phyloP scores from a whole-genome alignment of 139 green algal species.

The Chlorella sp. region DNA sequence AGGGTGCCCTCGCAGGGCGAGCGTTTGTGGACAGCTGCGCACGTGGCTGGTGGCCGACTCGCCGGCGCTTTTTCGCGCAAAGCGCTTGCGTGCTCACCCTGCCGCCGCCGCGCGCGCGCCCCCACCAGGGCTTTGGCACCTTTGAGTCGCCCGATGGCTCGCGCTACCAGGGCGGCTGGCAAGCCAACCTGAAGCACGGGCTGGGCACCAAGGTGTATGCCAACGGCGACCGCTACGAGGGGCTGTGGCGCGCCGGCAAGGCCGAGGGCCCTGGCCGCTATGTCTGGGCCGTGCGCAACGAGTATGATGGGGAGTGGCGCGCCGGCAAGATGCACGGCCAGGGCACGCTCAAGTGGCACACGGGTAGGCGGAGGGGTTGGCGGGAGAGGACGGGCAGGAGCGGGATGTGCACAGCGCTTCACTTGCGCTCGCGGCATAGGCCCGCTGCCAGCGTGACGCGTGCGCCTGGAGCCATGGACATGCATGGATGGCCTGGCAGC shows the following conservation, averaged over 20 bases:
- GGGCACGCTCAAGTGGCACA: conserved; percentile 65
- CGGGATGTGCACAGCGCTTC: too few species aligned
- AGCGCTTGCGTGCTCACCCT: too few species aligned
- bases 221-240: conserved; percentile 82
- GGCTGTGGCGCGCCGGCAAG: conserved; percentile 54
- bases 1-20: too few species aligned
- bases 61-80: too few species aligned
- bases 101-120: too few species aligned
- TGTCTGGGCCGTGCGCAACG: conserved; percentile 70
- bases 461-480: too few species aligned
- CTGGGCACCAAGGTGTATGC: conserved; percentile 78
- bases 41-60: too few species aligned
- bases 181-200: conserved; percentile 72
- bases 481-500: too few species aligned
- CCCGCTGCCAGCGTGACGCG: too few species aligned
- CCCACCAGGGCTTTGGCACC: conserved; percentile 76
- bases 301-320: conserved; percentile 91
- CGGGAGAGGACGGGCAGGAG: too few species aligned
- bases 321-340: conserved; percentile 62
- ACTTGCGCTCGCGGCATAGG: too few species aligned
- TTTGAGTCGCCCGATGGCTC: conserved; percentile 69
- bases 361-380: conserved; percentile 49
- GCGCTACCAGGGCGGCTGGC: conserved; percentile 75
- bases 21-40: too few species aligned
- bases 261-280: conserved; percentile 57